Conservation (phyloP, 2,329 filamentous ascomycete species). For the Magnaporthiopsis poae region DNA sequence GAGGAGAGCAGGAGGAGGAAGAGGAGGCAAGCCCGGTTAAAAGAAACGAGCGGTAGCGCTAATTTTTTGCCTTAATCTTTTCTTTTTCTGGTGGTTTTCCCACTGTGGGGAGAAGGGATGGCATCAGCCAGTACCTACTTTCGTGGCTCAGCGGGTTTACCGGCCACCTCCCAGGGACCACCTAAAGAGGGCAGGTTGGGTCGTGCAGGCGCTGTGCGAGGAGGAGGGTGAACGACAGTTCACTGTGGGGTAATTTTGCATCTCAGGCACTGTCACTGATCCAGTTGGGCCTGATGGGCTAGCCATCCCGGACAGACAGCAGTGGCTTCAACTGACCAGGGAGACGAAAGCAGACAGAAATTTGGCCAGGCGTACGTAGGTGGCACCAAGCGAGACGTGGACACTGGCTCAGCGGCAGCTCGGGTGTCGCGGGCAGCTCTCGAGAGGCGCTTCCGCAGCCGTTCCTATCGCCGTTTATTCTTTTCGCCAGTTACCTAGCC, state of each 20-base stretch:
- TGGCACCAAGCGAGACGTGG: neutral
- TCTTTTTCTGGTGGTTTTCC: neutral
- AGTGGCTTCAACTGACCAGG: neutral
- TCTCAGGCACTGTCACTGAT: neutral
- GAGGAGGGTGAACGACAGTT: neutral
- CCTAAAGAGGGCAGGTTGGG: neutral
- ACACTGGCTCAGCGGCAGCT: neutral
- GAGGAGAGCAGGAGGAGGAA: neutral
- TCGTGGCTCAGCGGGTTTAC: neutral
- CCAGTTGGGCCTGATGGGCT: neutral
- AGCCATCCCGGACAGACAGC: neutral
- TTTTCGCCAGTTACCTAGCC: neutral
- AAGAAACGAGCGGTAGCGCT: constrained; percentile 4
- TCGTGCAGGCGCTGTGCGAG: neutral
- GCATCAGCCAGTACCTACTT: neutral
- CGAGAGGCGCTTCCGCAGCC: neutral
- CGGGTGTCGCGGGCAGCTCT: neutral
- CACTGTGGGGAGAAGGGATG: neutral
- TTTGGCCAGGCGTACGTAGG: neutral
- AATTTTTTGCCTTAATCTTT: constrained; percentile 4
- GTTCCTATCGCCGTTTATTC: neutral
- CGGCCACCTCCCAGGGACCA: neutral
- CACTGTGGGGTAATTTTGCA: neutral
- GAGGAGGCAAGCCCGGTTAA: constrained; percentile 7
- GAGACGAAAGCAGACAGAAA: neutral